Base-by-base conservation (phyloP, 495 filamentous ascomycete genomes). In the Parathielavia hyrcaniae region DNA sequence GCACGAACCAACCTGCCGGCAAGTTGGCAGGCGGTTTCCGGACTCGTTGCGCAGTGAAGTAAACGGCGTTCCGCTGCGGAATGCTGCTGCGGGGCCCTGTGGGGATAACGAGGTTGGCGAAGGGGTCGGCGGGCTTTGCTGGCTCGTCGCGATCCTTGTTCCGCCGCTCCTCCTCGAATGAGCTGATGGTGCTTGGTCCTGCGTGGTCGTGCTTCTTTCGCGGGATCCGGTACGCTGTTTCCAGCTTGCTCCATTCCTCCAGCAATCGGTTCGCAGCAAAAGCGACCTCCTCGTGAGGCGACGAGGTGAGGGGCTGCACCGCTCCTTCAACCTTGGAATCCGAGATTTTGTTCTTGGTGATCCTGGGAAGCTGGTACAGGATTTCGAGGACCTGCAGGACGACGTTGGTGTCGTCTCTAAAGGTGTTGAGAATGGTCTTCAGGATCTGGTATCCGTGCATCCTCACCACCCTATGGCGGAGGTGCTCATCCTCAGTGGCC, bases 361-460 rank as follows among this genome's bases (percentile, higher is more conserved):
- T 78, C 19, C 91, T 86, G 7, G 95, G 93, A 58, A 97, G 88
- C 39, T 85, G 84, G 67, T 91, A 84, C 34, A 99, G 81, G 39
- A 97, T 92, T 64, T 95, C 86, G 57, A 99, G 78, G 40, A 96
- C 83, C 72, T 96, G 95, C 56, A 95, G 73, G 30, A 93, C 80
- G 36, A 97, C 83, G 59, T 96, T 95, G 72, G 82, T 77, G 67
- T 97, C 93, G 20, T 93, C 89, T 59, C 85, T 87, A 80, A 89
- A 97, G 49, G 84, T 83, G 49, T 82, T 82, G 13, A 99, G 77
- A 20, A 88, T 86, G 20, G 84, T 88, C 65, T 91, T 95, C 23
- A 99, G 79, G 60, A 97, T 96, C 61, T 90, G 87, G 69, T 99
- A 97, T 47, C 91, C 95, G 75, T 97, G 93, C 87, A 97, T 92